These are phyloP conservation scores for Exutisphaerella laricina DNA, from an alignment of 2,329 filamentous ascomycete genomes.

Conservation along the genomic window DNA sequence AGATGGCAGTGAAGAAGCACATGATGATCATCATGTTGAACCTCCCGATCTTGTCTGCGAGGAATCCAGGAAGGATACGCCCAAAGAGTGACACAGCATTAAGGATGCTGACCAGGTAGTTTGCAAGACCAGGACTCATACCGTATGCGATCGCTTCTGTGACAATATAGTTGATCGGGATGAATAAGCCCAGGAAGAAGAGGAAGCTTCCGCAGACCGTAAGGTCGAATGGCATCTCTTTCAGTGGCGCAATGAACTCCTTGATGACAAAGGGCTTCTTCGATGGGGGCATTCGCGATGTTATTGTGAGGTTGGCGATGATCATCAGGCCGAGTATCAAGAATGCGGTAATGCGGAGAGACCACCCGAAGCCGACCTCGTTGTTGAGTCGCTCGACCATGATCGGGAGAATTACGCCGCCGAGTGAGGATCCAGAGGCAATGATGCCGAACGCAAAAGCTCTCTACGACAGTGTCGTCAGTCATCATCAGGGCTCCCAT, in stretches of 20 bases:
- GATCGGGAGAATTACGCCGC: constrained; percentile 34
- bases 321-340: constrained; percentile 40
- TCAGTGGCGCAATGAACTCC: neutral
- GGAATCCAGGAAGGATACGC: constrained; percentile 36
- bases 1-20: constrained; percentile 33
- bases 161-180: constrained; percentile 38
- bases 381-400: constrained; percentile 45
- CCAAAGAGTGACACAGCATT: constrained; percentile 40
- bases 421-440: constrained; percentile 8
- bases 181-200: constrained; percentile 28
- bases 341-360: constrained; percentile 49
- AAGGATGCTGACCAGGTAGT: constrained; percentile 36
- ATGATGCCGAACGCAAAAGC: constrained; percentile 8
- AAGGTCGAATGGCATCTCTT: constrained; percentile 1
- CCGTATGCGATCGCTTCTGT: constrained; percentile 32
- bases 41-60: constrained; percentile 38
- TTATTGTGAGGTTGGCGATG: constrained; percentile 15
- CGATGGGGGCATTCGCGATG: constrained; percentile 4
- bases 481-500: too few relatives aligned
- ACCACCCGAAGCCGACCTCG: constrained; percentile 50
- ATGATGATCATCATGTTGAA: constrained; percentile 40
- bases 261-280: neutral
- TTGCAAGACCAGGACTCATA: constrained; percentile 21
- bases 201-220: constrained; percentile 3
- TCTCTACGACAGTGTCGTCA: too few relatives aligned